Conservation (phyloP, 2,329 filamentous ascomycete species). For the Aspergillus costaricaensis region DNA sequence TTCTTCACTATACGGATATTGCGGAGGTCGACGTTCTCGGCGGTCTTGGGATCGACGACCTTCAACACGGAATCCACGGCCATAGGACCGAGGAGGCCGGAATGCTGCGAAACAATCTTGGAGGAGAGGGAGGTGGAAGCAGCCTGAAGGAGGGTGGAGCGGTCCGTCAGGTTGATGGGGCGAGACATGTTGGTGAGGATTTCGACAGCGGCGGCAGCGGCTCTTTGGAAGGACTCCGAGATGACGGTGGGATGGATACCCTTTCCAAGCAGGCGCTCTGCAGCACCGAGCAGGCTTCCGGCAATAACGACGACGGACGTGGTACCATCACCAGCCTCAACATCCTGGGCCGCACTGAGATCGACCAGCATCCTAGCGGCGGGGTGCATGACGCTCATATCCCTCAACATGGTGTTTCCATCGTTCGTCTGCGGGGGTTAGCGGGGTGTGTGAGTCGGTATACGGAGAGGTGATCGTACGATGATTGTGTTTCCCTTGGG, state of each 20-base stretch:
- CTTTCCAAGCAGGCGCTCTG: slow-evolving; percentile 86
- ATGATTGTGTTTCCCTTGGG: slow-evolving; percentile 97
- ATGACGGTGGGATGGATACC: slow-evolving; percentile 97
- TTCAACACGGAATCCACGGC: slow-evolving; percentile 95
- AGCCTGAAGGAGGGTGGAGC: slow-evolving; percentile 87
- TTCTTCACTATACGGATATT: slow-evolving; percentile 98
- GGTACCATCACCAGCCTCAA: slow-evolving; percentile 96
- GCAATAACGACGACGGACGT: slow-evolving; percentile 98
- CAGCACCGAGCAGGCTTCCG: slow-evolving; percentile 89
- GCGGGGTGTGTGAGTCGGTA: slow-evolving; percentile 20
- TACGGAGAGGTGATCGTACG: slow-evolving; percentile 41
- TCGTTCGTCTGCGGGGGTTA: slow-evolving; percentile 73
- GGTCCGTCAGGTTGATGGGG: slow-evolving; percentile 85
- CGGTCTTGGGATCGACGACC: slow-evolving; percentile 92
- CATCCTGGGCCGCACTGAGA: slow-evolving; percentile 93
- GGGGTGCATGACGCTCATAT: slow-evolving; percentile 99
- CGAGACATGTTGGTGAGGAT: slow-evolving; percentile 95
- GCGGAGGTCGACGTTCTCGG: slow-evolving; percentile 93
- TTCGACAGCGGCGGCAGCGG: slow-evolving; percentile 82
- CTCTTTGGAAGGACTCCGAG: slow-evolving; percentile 95
- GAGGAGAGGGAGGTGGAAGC: slow-evolving; percentile 96
- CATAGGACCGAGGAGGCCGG: slow-evolving; percentile 93
- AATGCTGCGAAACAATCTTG: slow-evolving; percentile 98
- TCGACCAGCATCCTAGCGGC: slow-evolving; percentile 99
- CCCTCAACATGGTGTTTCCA: slow-evolving; percentile 97